Base-by-base conservation (phyloP, 2,329 filamentous ascomycete species). In the Rhynchosporium graminicola region DNA sequence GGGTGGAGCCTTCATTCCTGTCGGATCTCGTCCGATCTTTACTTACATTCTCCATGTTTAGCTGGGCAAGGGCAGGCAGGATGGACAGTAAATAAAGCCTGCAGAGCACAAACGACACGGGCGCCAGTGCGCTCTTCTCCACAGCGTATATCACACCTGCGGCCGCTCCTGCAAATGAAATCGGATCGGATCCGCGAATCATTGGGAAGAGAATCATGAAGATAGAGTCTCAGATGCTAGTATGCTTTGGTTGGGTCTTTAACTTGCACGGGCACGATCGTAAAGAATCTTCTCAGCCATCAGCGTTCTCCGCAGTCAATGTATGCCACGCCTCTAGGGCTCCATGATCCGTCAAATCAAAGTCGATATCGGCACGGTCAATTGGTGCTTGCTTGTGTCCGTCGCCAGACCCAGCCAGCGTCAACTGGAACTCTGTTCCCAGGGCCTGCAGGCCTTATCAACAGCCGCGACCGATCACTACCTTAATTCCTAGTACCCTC, bases 371-470 rank as follows among this genome's bases (percentile, higher is more conserved):
- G 51, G 36, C 51, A 40, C 33, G 33, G 28, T 28, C 8, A 38
- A 38, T 52, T 52, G 36, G 48, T 20, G 20, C 33, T 6, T 15
- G 50, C 26, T 40, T n/a, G 50, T 31, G 50, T 54, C 51, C 20
- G 29, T 42, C 20, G 51, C 51, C 51, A 54, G 51, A 33, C 29
- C 48, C 48, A 51, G 48, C 29, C 29, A 36, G 48, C 50, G 50
- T 52, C 50, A 54, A 42, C 36, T 54, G 51, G 36, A n/a, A 13
- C 20, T 38, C 31, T 36, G 50, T 13, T 33, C 33, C 15, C 50
- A 38, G 12, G 31, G n/a, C 31, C 33, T 42, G 51, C 51, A 45
- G 40, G 54, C 54, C 54, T 57, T 57, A 57, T 57, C 54, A 45
- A 57, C 54, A 57, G 42, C 54, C 38, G 54, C 54, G 40, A 46